A percentile compares a stretch with the other conserved stretches of the same genome.
Evolutionary conservation across 2,329 filamentous ascomycete genomes (phyloP).

Genomic region (Chaetomiaceae sp.): DNA sequence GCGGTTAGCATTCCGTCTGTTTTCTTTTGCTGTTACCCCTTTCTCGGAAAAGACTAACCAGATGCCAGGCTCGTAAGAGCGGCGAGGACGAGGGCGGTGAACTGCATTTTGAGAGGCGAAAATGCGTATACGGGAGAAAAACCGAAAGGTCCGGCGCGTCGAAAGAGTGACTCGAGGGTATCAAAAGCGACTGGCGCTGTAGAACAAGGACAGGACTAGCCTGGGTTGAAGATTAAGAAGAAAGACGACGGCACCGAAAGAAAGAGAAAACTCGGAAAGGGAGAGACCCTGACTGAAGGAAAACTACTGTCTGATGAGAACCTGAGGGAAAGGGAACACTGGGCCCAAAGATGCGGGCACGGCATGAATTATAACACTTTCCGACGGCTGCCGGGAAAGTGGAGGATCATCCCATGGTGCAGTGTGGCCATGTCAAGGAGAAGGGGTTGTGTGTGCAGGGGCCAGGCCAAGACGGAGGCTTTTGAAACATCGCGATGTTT

Average conservation of each 20-base stretch:
- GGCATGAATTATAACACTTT: constrained; percentile 40
- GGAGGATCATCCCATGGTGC: constrained; percentile 36
- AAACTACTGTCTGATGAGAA: constrained; percentile 25
- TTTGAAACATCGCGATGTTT: constrained; percentile 30
- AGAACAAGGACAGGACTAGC: constrained; percentile 42
- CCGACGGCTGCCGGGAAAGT: constrained; percentile 27
- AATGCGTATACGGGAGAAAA: constrained; percentile 24
- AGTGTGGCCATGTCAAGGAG: constrained; percentile 28
- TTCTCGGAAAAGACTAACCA: constrained; percentile 29
- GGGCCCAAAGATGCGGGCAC: constrained; percentile 26
- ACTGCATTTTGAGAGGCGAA: constrained; percentile 44
- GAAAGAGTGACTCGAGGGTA: constrained; percentile 28
- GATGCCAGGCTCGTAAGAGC: constrained; percentile 45
- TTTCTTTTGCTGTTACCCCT: neutral
- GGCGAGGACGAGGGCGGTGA: constrained; percentile 43
- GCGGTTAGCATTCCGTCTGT: constrained; percentile 4
- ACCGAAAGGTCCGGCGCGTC: constrained; percentile 26
- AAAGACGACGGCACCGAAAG: constrained; percentile 24
- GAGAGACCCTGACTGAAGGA: constrained; percentile 19
- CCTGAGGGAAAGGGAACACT: constrained; percentile 26
- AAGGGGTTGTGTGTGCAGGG: constrained; percentile 17
- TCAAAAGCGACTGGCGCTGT: constrained; percentile 43
- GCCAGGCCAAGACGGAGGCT: constrained; percentile 17
- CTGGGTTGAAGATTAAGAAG: constrained; percentile 34
- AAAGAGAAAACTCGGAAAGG: constrained; percentile 25